phyloP scores from a whole-genome alignment of 169 alveolate genomes.

The Cryptosporidium xiaoi region DNA sequence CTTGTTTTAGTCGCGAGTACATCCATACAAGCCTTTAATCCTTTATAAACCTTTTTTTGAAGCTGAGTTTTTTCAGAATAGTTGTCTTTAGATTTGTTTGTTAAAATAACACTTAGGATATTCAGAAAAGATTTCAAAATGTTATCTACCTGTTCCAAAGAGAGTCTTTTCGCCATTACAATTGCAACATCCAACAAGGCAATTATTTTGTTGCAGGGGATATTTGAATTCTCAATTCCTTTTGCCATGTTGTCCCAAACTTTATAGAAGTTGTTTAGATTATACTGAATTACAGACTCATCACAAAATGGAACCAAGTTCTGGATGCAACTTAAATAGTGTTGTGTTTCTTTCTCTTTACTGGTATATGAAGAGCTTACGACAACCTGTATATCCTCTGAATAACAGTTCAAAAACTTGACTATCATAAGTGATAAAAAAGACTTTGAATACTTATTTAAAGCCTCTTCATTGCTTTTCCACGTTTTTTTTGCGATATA shows the following conservation, averaged over 20 bases:
- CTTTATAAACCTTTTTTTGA: conserved; percentile 37
- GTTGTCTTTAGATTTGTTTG: neutral
- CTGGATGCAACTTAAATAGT: conserved; percentile 50
- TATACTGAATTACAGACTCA: conserved; percentile 5
- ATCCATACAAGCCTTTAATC: conserved; percentile 28
- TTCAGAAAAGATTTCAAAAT: conserved; percentile 4
- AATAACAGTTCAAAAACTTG: conserved; percentile 31
- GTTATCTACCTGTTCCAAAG: conserved; percentile 12
- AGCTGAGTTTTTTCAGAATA: conserved; percentile 4
- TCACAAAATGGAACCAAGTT: conserved; percentile 53
- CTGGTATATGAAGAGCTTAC: neutral
- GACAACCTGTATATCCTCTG: neutral
- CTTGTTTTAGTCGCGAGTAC: neutral
- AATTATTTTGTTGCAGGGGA: conserved; percentile 50
- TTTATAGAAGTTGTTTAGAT: conserved; percentile 21
- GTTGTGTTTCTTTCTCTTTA: conserved; percentile 46
- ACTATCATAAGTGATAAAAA: conserved; percentile 41
- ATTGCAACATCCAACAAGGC: conserved; percentile 67
- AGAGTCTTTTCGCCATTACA: conserved; percentile 28
- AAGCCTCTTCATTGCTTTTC: conserved; percentile 12
- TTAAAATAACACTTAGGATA: conserved; percentile 12
- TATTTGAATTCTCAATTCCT: conserved; percentile 29
- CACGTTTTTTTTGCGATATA: conserved; percentile 19
- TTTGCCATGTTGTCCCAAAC: conserved; percentile 58
- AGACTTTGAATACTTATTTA: conserved; percentile 5